Base-by-base conservation (phyloP, 768 basidiomycete genomes). In the Hygrophorus russula region DNA sequence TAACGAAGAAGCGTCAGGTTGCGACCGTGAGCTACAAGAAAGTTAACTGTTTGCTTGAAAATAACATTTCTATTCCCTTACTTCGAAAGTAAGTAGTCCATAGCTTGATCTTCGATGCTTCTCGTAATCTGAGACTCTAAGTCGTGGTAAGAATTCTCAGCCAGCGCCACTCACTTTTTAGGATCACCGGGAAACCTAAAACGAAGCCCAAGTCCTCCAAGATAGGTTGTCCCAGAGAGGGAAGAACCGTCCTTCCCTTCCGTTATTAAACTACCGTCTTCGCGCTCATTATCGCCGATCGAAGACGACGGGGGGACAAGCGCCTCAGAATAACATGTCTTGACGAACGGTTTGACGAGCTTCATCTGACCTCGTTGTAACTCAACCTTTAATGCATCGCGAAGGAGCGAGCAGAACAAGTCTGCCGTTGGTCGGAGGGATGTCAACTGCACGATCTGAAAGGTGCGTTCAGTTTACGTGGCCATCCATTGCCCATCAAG, bases 1-100 rank as follows among this genome's bases (percentile, higher is more conserved):
- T 97, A 99, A 27, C 94, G 86, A 14, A 98, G 68, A 19, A 98
- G 74, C 0, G 96, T 93, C n/a, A 98, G 70, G 56, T 92, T 91
- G 18, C 96, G 81, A 15, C 96, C 96, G 54, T 97, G 92, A 3
- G 74, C 89, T 96, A 55, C 6, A 39, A 35, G 39, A 41, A 24
- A 32, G 46, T 17, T 32, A 51, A 27, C 48, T 44, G 42, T 42
- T 50, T 38, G 49, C 42, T 37, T 38, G 20, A 17, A 44, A 31
- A n/a, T 33, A 4, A 6, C 29, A 39, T 41, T 27, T 18, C 19
- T 32, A 18, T 44, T 27, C 74, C 48, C 24, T 24, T 53, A 93
- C 90, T 67, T 53, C 72, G 70, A 15, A 97, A 71, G 59, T 98
- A 98, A 28, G 77, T 74, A 10, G 82, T 82, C 94, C 94, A 99